A percentile compares a stretch with the other conserved stretches of the same genome.
Evolutionary conservation across 2,329 filamentous ascomycete genomes (phyloP).

Genomic region (Diaporthe humulicola): DNA sequence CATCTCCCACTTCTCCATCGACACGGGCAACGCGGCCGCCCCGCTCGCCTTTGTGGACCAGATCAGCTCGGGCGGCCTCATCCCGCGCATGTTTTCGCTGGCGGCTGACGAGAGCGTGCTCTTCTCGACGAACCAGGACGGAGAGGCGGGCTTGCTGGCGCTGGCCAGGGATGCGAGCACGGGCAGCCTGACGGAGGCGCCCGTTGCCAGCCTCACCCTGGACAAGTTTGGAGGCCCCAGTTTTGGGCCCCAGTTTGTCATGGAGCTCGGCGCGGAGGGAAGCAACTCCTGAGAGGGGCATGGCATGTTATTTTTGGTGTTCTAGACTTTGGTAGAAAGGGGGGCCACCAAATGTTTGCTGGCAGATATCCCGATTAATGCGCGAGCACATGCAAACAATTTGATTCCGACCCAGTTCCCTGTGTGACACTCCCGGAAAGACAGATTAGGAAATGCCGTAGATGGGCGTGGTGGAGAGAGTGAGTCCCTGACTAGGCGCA

Average conservation of each 20-base stretch:
- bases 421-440: slow-evolving; percentile 1
- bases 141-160: slow-evolving; percentile 55
- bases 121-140: slow-evolving; percentile 63
- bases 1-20: slow-evolving; percentile 60
- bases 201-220: slow-evolving; percentile 45
- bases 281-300: slow-evolving; percentile 18
- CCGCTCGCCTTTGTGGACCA: slow-evolving; percentile 51
- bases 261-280: slow-evolving; percentile 30
- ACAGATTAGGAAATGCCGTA: slow-evolving; percentile 26
- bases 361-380: background rate
- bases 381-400: too few species aligned
- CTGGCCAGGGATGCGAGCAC: slow-evolving; percentile 48
- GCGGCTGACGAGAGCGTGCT: slow-evolving; percentile 52
- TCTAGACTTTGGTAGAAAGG: background rate
- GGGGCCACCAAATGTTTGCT: background rate
- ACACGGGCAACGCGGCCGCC: slow-evolving; percentile 43
- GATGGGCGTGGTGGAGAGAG: background rate
- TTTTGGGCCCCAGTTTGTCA: slow-evolving; percentile 50
- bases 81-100: slow-evolving; percentile 63
- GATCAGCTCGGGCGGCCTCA: slow-evolving; percentile 51
- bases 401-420: background rate
- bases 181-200: slow-evolving; percentile 48
- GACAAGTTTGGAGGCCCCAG: slow-evolving; percentile 46
- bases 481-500: too few species aligned
- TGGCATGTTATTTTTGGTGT: background rate